Percentiles rank a stretch among this genome's conserved stretches.
These are phyloP conservation scores for Falciphora oryzae DNA, from an alignment of 2,329 filamentous ascomycete genomes.

Conservation along the genomic window DNA sequence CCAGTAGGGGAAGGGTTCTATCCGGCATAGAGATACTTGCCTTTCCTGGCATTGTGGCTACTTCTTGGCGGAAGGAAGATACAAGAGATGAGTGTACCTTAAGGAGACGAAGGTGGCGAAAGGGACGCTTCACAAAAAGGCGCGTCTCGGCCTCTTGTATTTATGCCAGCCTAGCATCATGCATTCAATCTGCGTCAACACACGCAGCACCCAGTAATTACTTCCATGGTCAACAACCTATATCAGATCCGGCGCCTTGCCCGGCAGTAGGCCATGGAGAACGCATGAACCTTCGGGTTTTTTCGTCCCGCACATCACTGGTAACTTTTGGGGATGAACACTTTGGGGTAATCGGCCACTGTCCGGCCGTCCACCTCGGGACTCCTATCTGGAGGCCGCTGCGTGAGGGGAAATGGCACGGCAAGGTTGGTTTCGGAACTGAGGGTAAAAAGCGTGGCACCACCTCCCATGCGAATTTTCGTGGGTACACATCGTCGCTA, in stretches of 20 bases:
- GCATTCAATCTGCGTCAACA: neutral
- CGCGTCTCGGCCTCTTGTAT: neutral
- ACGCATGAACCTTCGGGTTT: neutral
- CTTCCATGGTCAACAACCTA: neutral
- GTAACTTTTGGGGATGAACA: neutral
- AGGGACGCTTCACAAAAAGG: too few relatives aligned
- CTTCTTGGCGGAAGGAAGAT: too few relatives aligned
- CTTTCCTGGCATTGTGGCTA: slow-evolving; percentile 1
- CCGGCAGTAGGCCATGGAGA: neutral
- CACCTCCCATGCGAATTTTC: too few relatives aligned
- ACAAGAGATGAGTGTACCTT: neutral
- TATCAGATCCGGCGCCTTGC: neutral
- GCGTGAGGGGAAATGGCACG: too few relatives aligned
- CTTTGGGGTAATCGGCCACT: too few relatives aligned
- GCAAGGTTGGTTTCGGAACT: too few relatives aligned
- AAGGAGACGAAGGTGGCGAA: neutral
- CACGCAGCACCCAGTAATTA: neutral
- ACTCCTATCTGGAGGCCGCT: too few relatives aligned
- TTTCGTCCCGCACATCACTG: neutral
- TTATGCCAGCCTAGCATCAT: neutral
- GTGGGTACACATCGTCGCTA: too few relatives aligned
- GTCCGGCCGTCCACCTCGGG: too few relatives aligned
- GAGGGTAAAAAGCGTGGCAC: too few relatives aligned
- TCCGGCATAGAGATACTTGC: neutral
- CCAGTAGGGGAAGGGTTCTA: too few relatives aligned